Evolutionary conservation across 164 flowering plant genomes (phyloP).

Genomic region (Aristolochia californica): DNA sequence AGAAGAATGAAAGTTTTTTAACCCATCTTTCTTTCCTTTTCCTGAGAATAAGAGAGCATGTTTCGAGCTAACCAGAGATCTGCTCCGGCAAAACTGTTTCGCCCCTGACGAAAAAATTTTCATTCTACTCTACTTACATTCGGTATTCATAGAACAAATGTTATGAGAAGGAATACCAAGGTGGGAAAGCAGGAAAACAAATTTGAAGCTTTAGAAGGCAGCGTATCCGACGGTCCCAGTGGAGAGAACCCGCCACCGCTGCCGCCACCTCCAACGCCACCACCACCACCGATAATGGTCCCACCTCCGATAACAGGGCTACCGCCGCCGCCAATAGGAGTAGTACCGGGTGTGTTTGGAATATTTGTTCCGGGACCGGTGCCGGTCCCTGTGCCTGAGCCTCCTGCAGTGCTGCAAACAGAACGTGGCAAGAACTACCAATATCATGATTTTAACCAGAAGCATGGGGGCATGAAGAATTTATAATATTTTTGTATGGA

Average conservation of each 20-base stretch:
- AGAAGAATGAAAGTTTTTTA: no score
- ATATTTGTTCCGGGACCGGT: not conserved
- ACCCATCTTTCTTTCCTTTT: no score
- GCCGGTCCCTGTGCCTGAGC: not conserved
- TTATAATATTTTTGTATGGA: not conserved
- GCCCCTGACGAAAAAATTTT: no score
- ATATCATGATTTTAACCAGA: not conserved
- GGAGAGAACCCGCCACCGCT: slow-evolving; percentile 4
- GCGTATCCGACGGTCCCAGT: not conserved
- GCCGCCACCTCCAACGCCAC: not conserved
- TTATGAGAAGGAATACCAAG: no score
- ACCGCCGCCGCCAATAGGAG: slow-evolving; percentile 1
- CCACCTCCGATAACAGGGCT: not conserved
- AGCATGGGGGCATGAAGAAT: not conserved
- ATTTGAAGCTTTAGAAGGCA: no score
- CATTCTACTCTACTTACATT: no score
- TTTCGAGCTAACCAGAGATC: no score
- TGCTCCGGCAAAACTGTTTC: no score
- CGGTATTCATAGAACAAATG: no score
- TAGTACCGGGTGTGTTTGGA: not conserved
- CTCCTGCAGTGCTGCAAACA: slow-evolving; percentile 6
- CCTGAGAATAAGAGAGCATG: no score
- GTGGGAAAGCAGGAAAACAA: no score
- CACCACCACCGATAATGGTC: not conserved
- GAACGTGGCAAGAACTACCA: not conserved